phyloP scores from a whole-genome alignment of 192 early-diverging fungal species.

The Phycomyces blakesleeanus region DNA sequence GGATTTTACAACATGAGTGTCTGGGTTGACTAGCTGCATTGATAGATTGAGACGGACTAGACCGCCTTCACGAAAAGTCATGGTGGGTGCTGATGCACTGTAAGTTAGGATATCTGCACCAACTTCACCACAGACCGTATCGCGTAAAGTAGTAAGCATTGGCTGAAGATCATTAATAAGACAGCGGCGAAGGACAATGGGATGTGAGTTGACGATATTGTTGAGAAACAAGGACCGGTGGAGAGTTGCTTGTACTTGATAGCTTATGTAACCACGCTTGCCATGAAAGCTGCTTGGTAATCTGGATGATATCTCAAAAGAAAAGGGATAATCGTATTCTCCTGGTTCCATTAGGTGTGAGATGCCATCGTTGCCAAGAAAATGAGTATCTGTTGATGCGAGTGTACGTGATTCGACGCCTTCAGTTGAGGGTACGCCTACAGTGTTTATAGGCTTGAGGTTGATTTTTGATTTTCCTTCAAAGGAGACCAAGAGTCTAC shows the following conservation, averaged over 20 bases:
- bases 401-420: constrained; percentile 20
- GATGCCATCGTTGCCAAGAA: constrained; percentile 25
- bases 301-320: constrained; percentile 24
- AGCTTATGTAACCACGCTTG: constrained; percentile 45
- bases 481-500: constrained; percentile 21
- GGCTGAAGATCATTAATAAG: constrained; percentile 24
- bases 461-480: constrained; percentile 29
- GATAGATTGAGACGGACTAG: constrained; percentile 28
- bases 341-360: constrained; percentile 21
- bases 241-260: constrained; percentile 35
- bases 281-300: constrained; percentile 43
- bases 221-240: constrained; percentile 40
- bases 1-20: constrained; percentile 11
- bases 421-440: constrained; percentile 10
- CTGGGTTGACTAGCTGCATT: constrained; percentile 19
- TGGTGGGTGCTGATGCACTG: constrained; percentile 29
- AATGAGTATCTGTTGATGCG: constrained; percentile 14
- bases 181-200: constrained; percentile 43
- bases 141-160: neutral
- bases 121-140: constrained; percentile 17
- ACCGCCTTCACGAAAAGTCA: constrained; percentile 37
- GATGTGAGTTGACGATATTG: constrained; percentile 35
- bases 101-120: constrained; percentile 15
- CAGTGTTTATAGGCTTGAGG: neutral
- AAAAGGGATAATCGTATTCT: constrained; percentile 23